Evolutionary conservation across 441 rosid genomes (phyloP).

Genomic region (Sinapis alba): DNA sequence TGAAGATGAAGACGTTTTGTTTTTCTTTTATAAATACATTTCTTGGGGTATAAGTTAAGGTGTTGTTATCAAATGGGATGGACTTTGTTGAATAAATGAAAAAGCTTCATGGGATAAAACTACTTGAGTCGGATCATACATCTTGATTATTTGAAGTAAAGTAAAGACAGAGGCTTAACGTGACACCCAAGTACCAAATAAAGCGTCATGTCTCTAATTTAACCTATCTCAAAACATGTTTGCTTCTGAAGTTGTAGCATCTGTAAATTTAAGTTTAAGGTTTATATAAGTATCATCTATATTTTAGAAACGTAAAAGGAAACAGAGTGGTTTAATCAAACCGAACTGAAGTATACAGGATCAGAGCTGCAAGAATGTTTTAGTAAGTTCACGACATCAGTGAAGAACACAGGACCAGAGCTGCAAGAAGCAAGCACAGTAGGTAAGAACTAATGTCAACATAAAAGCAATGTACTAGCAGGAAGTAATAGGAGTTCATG

Average conservation of each 20-base stretch:
- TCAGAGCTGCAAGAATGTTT: no score
- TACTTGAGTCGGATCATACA: not conserved
- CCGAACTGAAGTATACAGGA: no score
- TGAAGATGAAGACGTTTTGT: slow-evolving; percentile 26
- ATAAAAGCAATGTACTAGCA: no score
- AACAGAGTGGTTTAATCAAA: not conserved
- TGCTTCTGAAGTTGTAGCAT: not conserved
- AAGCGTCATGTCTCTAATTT: not conserved
- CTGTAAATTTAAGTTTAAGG: not conserved
- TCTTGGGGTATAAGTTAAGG: slow-evolving; percentile 26
- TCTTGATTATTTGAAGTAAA: not conserved
- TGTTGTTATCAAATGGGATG: not conserved
- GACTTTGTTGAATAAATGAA: slow-evolving; percentile 9
- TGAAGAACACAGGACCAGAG: not conserved
- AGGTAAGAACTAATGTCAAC: no score
- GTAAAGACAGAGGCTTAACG: not conserved
- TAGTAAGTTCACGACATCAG: not conserved
- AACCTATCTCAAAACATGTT: not conserved
- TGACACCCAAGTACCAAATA: not conserved
- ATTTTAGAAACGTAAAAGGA: not conserved
- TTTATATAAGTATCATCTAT: not conserved
- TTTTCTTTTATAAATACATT: slow-evolving; percentile 11
- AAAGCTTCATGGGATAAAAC: not conserved
- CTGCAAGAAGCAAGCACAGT: not conserved
- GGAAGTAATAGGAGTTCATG: not conserved